Base-by-base conservation (phyloP, 192 early-diverging fungal genomes). In the Rhizophagus clarus region DNA sequence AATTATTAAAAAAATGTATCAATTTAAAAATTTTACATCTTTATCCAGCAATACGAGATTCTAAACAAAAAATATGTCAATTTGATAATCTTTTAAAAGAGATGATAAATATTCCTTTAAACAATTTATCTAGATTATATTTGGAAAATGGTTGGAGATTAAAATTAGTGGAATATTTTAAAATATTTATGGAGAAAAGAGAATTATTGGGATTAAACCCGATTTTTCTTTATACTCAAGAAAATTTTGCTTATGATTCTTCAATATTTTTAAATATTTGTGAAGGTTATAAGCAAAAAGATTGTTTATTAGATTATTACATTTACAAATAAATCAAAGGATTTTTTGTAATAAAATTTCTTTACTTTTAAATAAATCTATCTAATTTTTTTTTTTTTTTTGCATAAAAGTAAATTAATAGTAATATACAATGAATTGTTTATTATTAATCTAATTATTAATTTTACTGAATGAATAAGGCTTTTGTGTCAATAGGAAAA, bases 401-500 rank as follows among this genome's bases (percentile, higher is more conserved):
- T 9, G 6, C 5, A 40, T 40, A 40, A 40, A 40, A 40, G 42
- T 45, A 45, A 45, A 45, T 12, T 45, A 51, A 15, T 17, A 51
- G 11, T 56, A 49, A 17, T 49, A 49, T 56, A 56, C 49, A 56
- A n/a, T n/a, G n/a, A 56, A 51, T 45, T 45, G 12, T 56, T 56
- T 15, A 20, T 20, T 56, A 20, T 4, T 56, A 12, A 56, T 56
- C 20, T 56, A 45, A 45, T 45, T 6, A 7, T 7, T 40, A 40
- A 34, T 56, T 22, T 56, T 56, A 56, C 20, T 56, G 51, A 29
- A 67, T 67, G 28, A 67, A 67, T 67, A 67, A 31, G 4, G 4
- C 64, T 67, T 67, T 67, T 67, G 51, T 7, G 7, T 67, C 64
- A 67, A 31, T 29, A 31, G 64, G 64, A 14, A 67, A 67, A 17